Conservation (phyloP, 177 flowering plant genomes). For the Vitis hybrid region DNA sequence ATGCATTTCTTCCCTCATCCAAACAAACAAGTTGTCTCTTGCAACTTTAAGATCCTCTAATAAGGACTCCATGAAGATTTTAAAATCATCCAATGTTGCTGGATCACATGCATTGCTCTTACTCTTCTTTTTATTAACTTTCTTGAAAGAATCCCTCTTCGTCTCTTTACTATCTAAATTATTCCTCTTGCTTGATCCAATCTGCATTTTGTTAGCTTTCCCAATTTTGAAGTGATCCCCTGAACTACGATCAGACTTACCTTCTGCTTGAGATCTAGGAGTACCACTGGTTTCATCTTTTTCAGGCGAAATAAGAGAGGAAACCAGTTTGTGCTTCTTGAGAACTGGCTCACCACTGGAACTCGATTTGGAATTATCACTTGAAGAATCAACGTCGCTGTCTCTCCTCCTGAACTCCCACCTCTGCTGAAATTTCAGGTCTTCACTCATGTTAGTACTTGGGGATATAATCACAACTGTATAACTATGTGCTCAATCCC, state of each 20-base stretch:
- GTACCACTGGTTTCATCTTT: conserved; percentile 21
- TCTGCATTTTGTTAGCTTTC: conserved; percentile 13
- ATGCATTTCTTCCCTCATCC: conserved; percentile 42
- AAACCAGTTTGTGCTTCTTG: conserved; percentile 33
- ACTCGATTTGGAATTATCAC: conserved; percentile 30
- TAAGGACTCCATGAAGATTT: conserved; percentile 33
- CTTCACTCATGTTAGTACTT: conserved; percentile 20
- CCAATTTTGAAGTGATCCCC: not conserved
- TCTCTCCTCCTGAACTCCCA: conserved; percentile 49
- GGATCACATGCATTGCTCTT: conserved; percentile 7
- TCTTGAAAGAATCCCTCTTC: conserved; percentile 9
- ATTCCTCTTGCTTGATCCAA: conserved; percentile 10
- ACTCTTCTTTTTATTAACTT: conserved; percentile 19
- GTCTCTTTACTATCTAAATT: not conserved
- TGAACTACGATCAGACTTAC: not conserved
- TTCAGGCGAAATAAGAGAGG: conserved; percentile 13
- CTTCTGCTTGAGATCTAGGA: conserved; percentile 10
- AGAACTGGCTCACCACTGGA: conserved; percentile 21
- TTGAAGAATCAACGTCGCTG: conserved; percentile 32
- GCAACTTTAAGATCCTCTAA: conserved; percentile 39
- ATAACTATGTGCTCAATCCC: conserved; percentile 2
- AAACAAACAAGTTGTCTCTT: conserved; percentile 27
- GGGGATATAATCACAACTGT: conserved; percentile 1
- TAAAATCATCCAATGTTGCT: conserved; percentile 18
- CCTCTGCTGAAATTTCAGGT: conserved; percentile 29